phyloP scores from a whole-genome alignment of 1,284 basidiomycete genomes.

The Puccinia polysora region DNA sequence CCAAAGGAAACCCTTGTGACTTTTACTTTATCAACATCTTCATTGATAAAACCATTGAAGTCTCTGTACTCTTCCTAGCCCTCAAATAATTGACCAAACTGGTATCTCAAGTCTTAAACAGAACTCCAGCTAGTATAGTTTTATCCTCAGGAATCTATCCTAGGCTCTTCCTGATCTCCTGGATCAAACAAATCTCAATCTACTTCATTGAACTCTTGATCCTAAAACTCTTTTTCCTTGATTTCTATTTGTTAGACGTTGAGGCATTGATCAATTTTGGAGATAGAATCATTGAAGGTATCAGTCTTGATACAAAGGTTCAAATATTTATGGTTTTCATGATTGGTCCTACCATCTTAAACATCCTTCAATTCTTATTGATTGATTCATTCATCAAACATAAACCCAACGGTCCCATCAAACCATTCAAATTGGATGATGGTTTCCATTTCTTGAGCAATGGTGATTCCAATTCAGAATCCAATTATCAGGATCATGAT shows the following conservation, averaged over 20 bases:
- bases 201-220: slow-evolving; percentile 75
- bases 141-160: slow-evolving; percentile 2
- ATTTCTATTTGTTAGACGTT: slow-evolving; percentile 61
- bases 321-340: too few species aligned
- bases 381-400: too few species aligned
- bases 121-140: slow-evolving; percentile 55
- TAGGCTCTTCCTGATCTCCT: slow-evolving; percentile 55
- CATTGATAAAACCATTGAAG: slow-evolving; percentile 89
- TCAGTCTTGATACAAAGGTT: too few species aligned
- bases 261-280: slow-evolving; percentile 6
- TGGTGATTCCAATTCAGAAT: too few species aligned
- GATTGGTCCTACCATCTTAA: too few species aligned
- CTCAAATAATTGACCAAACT: slow-evolving; percentile 66
- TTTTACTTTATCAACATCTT: slow-evolving; percentile 88
- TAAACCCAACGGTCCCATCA: too few species aligned
- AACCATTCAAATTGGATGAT: too few species aligned
- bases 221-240: slow-evolving; percentile 86
- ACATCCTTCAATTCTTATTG: too few species aligned
- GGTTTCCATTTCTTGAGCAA: too few species aligned
- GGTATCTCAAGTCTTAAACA: slow-evolving; percentile 65
- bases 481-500: too few species aligned
- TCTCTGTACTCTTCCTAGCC: slow-evolving; percentile 73
- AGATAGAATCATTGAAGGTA: too few species aligned
- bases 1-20: slow-evolving; percentile 47
- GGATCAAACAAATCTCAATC: slow-evolving; percentile 77